These are phyloP conservation scores for Mimosa bimucronata DNA, from an alignment of 306 rosid genomes.

Conservation along the genomic window DNA sequence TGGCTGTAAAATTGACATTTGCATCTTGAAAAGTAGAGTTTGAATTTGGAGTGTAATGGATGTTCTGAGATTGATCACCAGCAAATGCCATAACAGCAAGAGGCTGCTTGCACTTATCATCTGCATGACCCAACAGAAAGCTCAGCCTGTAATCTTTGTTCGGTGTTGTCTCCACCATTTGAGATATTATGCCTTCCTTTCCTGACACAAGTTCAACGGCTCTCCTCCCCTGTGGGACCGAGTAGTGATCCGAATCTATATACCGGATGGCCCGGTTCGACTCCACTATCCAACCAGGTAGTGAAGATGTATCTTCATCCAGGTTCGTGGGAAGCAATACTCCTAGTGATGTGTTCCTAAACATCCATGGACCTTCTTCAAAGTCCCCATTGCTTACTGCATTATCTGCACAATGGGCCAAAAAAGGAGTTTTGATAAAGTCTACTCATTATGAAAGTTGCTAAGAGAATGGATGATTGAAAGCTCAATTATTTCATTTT, in stretches of 20 bases:
- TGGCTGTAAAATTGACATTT: conserved; percentile 83
- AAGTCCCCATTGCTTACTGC: conserved; percentile 87
- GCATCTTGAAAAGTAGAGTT: conserved; percentile 75
- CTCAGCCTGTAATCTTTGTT: conserved; percentile 65
- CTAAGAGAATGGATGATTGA: not conserved
- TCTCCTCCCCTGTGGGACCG: conserved; percentile 79
- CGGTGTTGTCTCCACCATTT: conserved; percentile 86
- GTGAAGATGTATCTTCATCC: conserved; percentile 77
- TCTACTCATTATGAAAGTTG: not conserved
- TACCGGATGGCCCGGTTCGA: conserved; percentile 87
- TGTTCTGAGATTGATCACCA: conserved; percentile 85
- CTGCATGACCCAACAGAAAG: conserved; percentile 78
- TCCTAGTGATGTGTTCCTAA: conserved; percentile 76
- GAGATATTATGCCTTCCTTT: conserved; percentile 95
- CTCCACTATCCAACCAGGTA: conserved; percentile 91
- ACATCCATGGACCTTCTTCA: conserved; percentile 98
- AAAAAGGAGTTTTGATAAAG: not conserved
- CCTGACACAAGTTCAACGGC: conserved; percentile 89
- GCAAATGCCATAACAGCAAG: conserved; percentile 95
- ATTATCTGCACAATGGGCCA: conserved; percentile 54
- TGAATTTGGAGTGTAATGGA: conserved; percentile 85
- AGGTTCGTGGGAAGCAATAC: conserved; percentile 92
- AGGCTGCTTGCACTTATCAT: conserved; percentile 91
- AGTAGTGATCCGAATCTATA: conserved; percentile 77
- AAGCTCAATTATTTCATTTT: not conserved